These are phyloP conservation scores for Aspergillus bertholletiae DNA, from an alignment of 495 filamentous ascomycete species.

Conservation along the genomic window DNA sequence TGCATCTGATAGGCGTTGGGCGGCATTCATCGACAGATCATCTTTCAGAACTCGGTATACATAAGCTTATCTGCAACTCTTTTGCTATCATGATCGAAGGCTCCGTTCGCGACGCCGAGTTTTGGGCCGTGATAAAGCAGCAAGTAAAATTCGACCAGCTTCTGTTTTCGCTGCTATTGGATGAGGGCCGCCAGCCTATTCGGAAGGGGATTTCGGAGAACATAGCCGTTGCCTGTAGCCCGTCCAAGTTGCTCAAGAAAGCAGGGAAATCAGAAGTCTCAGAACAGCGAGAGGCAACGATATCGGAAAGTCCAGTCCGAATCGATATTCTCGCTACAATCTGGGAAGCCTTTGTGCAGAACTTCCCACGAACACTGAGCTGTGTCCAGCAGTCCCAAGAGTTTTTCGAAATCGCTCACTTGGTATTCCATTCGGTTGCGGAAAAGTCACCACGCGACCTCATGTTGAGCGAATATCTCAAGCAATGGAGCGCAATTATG, in stretches of 20 bases:
- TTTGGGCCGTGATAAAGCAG: slow-evolving; percentile 58
- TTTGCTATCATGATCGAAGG: slow-evolving; percentile 64
- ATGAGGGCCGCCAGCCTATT: slow-evolving; percentile 29
- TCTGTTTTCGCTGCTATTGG: slow-evolving; percentile 31
- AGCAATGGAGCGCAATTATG: slow-evolving; percentile 52
- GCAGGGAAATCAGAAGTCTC: slow-evolving; percentile 10
- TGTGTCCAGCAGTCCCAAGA: slow-evolving; percentile 48
- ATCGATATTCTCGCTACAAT: slow-evolving; percentile 44
- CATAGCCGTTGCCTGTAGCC: slow-evolving; percentile 30
- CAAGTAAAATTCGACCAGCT: slow-evolving; percentile 40
- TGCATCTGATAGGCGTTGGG: slow-evolving; percentile 29
- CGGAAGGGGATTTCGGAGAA: slow-evolving; percentile 36
- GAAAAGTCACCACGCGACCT: slow-evolving; percentile 47
- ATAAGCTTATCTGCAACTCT: slow-evolving; percentile 46
- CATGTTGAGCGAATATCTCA: slow-evolving; percentile 47
- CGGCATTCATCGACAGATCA: slow-evolving; percentile 9
- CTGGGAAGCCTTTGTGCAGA: slow-evolving; percentile 49
- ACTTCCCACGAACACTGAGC: slow-evolving; percentile 43
- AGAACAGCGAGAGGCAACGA: slow-evolving; percentile 7
- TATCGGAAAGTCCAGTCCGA: slow-evolving; percentile 21
- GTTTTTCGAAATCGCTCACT: slow-evolving; percentile 51
- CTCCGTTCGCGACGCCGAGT: slow-evolving; percentile 52
- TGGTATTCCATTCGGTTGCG: slow-evolving; percentile 53
- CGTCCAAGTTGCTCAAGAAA: slow-evolving; percentile 26
- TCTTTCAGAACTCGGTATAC: slow-evolving; percentile 12